Evolutionary conservation across 352 stramenopile species (phyloP).

Genomic region (Saprolegnia diclina): DNA sequence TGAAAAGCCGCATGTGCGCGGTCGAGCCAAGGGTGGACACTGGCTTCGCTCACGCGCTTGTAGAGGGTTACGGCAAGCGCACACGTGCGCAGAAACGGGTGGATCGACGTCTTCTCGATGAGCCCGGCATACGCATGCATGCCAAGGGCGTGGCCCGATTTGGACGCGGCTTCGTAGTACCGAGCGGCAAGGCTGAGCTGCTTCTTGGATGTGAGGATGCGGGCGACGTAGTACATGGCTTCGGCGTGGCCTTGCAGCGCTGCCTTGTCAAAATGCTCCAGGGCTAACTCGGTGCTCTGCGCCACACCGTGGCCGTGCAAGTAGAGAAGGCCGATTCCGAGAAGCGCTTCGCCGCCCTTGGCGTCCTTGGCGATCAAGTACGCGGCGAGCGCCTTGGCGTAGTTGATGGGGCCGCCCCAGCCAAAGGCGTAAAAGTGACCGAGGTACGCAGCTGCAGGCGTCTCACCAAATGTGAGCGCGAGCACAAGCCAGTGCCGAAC

Average conservation of each 20-base stretch:
- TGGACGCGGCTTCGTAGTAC: constrained; percentile 56
- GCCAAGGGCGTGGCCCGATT: constrained; percentile 71
- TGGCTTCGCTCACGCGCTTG: constrained; percentile 70
- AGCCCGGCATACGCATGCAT: constrained; percentile 60
- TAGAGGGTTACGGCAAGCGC: constrained; percentile 56
- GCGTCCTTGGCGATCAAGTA: constrained; percentile 32
- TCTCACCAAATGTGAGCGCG: constrained; percentile 37
- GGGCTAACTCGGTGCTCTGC: constrained; percentile 41
- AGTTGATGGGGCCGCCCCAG: constrained; percentile 36
- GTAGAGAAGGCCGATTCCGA: constrained; percentile 63
- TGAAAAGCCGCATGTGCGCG: constrained; percentile 34
- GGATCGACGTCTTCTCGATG: constrained; percentile 35
- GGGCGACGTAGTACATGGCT: constrained; percentile 64
- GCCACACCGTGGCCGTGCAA: constrained; percentile 37
- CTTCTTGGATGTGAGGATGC: constrained; percentile 31
- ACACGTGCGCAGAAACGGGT: constrained; percentile 32
- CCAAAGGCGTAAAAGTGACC: constrained; percentile 62
- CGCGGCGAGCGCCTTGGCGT: constrained; percentile 34
- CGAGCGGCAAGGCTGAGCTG: constrained; percentile 29
- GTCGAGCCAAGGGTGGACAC: constrained; percentile 37
- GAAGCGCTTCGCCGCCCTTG: constrained; percentile 42
- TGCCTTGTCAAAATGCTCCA: constrained; percentile 49
- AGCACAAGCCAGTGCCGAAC: constrained; percentile 34
- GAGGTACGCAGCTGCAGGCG: constrained; percentile 44
- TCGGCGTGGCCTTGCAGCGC: constrained; percentile 53